Conservation (phyloP, 176 grass and related monocot genomes). For the Lolium multiflorum region DNA sequence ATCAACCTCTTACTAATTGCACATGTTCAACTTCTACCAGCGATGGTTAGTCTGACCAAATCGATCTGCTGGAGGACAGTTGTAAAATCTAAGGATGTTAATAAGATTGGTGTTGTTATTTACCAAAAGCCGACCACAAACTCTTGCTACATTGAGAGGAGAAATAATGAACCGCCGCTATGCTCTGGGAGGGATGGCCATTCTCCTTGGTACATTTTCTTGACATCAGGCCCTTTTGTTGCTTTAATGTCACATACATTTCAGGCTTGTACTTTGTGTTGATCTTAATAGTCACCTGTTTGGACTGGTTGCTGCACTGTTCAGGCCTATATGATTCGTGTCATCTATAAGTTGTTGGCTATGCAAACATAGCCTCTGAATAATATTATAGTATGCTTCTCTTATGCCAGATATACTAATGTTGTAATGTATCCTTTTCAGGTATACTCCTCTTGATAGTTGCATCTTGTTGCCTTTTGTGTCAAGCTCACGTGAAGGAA, state of each 20-base stretch:
- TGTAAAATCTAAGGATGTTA: slow-evolving; percentile 60
- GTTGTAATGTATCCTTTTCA: slow-evolving; percentile 40
- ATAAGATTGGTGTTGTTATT: slow-evolving; percentile 88
- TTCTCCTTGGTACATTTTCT: slow-evolving; percentile 68
- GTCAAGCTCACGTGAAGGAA: slow-evolving; percentile 51
- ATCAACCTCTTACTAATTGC: slow-evolving; percentile 45
- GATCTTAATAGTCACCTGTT: slow-evolving; percentile 17
- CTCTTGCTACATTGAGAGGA: slow-evolving; percentile 72
- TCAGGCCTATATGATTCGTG: slow-evolving; percentile 10
- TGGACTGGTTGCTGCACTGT: slow-evolving; percentile 10
- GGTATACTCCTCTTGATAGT: slow-evolving; percentile 80
- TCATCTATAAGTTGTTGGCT: slow-evolving; percentile 18
- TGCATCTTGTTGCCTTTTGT: slow-evolving; percentile 56
- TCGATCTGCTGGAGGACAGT: slow-evolving; percentile 89
- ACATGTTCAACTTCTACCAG: slow-evolving; percentile 48
- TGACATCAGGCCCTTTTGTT: slow-evolving; percentile 23
- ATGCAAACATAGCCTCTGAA: neutral
- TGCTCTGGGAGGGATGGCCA: slow-evolving; percentile 52
- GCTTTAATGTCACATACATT: slow-evolving; percentile 9
- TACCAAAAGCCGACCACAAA: slow-evolving; percentile 88
- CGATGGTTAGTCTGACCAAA: slow-evolving; percentile 81
- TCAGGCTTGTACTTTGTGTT: neutral
- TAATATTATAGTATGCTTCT: slow-evolving; percentile 8
- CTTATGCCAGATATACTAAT: slow-evolving; percentile 36
- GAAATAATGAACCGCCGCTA: slow-evolving; percentile 53